Conservation (phyloP, 108 stramenopile genomes). For the Bacterosira constricta region DNA sequence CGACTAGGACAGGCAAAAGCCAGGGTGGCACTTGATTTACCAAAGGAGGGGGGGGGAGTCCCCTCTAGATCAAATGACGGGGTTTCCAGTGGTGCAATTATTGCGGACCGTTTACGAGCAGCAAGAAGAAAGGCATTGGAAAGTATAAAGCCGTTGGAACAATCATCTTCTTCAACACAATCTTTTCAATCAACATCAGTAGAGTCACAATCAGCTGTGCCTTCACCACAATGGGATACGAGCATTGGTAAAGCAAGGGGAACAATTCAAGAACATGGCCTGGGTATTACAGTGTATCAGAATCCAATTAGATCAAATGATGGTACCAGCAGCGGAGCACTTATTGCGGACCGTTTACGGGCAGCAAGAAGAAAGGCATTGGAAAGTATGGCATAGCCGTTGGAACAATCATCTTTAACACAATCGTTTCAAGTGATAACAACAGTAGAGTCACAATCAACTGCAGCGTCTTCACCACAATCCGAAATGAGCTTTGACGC, state of each 20-base stretch:
- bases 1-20: conserved; percentile 5
- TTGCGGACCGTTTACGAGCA: conserved; percentile 27
- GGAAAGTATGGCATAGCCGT: not conserved
- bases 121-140: conserved; percentile 32
- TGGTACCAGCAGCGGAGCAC: conserved; percentile 42
- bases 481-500: too few species aligned
- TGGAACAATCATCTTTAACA: too few species aligned
- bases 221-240: too few species aligned
- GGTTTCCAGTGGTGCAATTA: conserved; percentile 42
- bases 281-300: conserved; percentile 1
- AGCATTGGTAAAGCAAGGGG: too few species aligned
- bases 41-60: not conserved
- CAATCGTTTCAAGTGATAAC: too few species aligned
- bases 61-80: conserved; percentile 38
- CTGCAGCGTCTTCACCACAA: too few species aligned
- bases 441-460: too few species aligned
- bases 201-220: not conserved
- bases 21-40: not conserved
- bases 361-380: conserved; percentile 5
- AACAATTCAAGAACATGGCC: conserved; percentile 5
- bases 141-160: not conserved
- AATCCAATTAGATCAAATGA: conserved; percentile 40
- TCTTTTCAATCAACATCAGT: too few species aligned
- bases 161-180: not conserved
- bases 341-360: conserved; percentile 12